phyloP scores from a whole-genome alignment of 2,329 filamentous ascomycete genomes.

The Mariannaea sp. region DNA sequence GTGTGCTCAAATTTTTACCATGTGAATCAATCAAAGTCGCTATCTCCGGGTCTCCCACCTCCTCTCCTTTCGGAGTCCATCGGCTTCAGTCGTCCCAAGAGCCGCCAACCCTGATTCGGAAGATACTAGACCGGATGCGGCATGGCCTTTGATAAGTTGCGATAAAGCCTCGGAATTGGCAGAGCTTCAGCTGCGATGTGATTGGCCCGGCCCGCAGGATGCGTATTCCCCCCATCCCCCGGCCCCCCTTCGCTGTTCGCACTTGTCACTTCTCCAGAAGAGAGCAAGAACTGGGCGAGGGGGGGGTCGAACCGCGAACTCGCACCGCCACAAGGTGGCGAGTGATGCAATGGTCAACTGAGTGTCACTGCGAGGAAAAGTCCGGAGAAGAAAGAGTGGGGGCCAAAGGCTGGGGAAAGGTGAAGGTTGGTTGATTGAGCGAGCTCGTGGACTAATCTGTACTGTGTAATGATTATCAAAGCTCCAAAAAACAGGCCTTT shows the following conservation, averaged over 20 bases:
- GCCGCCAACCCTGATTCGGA: slow-evolving; percentile 22
- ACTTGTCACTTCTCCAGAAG: too few relatives aligned
- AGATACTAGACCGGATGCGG: slow-evolving; percentile 12
- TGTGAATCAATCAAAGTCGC: slow-evolving; percentile 37
- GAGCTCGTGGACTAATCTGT: too few relatives aligned
- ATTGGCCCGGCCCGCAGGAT: slow-evolving; percentile 38
- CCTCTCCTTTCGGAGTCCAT: slow-evolving; percentile 21
- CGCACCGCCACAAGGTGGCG: slow-evolving; percentile 38
- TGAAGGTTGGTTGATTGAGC: too few relatives aligned
- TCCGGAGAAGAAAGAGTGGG: slow-evolving; percentile 22
- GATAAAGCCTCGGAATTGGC: slow-evolving; percentile 39
- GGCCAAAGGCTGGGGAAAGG: slow-evolving; percentile 17
- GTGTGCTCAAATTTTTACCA: slow-evolving; percentile 35
- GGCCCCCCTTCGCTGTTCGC: too few relatives aligned
- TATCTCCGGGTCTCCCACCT: slow-evolving; percentile 31
- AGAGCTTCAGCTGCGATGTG: slow-evolving; percentile 6
- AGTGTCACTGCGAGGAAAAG: slow-evolving; percentile 25
- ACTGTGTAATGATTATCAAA: too few relatives aligned
- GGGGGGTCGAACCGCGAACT: too few relatives aligned
- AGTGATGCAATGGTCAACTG: slow-evolving; percentile 23
- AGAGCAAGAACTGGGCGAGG: too few relatives aligned
- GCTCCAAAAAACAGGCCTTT: too few relatives aligned
- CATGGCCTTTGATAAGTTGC: slow-evolving; percentile 24
- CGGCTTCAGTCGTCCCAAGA: slow-evolving; percentile 31
- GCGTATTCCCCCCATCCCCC: slow-evolving; percentile 11